phyloP scores from a whole-genome alignment of 352 stramenopile species.

The Elongisporangium undulatum region DNA sequence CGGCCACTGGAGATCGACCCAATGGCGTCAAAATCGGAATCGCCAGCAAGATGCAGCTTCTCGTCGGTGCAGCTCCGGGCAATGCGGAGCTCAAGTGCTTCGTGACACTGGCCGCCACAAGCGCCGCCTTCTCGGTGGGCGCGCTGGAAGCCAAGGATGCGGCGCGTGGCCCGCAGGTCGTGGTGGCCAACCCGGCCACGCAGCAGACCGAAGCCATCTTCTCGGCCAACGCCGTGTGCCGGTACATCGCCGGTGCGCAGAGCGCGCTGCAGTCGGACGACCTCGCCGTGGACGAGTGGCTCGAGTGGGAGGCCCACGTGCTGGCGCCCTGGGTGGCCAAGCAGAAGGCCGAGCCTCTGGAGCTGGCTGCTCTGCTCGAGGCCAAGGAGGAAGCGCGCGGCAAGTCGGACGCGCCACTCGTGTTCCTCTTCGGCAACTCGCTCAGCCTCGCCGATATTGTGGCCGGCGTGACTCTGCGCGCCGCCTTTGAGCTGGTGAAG shows the following conservation, averaged over 20 bases:
- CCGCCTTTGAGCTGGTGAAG: slow-evolving; percentile 50
- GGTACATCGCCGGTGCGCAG: slow-evolving; percentile 45
- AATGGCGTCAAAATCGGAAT: background rate
- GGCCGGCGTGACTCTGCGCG: slow-evolving; percentile 59
- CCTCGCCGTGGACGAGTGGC: slow-evolving; percentile 75
- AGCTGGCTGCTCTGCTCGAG: slow-evolving; percentile 48
- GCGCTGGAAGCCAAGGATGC: slow-evolving; percentile 53
- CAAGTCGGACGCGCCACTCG: slow-evolving; percentile 30
- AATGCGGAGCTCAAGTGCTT: slow-evolving; percentile 85
- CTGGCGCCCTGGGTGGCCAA: slow-evolving; percentile 52
- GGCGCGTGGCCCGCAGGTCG: slow-evolving; percentile 50
- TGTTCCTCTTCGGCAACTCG: slow-evolving; percentile 62
- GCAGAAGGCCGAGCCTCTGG: slow-evolving; percentile 24
- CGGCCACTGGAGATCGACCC: background rate
- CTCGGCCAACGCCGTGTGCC: slow-evolving; percentile 75
- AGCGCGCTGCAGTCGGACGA: slow-evolving; percentile 60
- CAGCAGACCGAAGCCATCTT: slow-evolving; percentile 40
- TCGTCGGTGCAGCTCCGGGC: slow-evolving; percentile 53
- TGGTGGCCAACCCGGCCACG: slow-evolving; percentile 15
- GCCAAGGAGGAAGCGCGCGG: slow-evolving; percentile 57
- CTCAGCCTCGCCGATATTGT: slow-evolving; percentile 75
- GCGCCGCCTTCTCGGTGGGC: slow-evolving; percentile 40
- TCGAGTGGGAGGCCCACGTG: slow-evolving; percentile 77
- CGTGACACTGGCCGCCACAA: slow-evolving; percentile 46
- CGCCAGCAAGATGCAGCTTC: slow-evolving; percentile 45